Conservation (phyloP, 176 grass and related monocot genomes). For the Phoenix roebelenii region DNA sequence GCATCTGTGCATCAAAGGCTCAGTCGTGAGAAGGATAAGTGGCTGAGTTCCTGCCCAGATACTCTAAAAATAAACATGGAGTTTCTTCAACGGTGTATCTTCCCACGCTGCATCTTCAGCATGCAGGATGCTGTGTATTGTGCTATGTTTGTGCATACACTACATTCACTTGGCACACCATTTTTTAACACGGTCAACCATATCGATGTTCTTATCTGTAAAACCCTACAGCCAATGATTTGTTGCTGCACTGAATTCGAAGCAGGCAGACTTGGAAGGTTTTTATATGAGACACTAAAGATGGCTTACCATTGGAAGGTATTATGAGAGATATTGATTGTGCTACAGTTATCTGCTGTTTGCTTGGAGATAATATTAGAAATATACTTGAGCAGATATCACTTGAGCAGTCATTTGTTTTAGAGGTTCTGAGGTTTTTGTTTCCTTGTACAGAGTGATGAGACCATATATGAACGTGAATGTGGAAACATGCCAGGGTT, state of each 20-base stretch:
- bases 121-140: slow-evolving; percentile 89
- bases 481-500: slow-evolving; percentile 97
- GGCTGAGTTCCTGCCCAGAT: slow-evolving; percentile 82
- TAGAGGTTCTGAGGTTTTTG: slow-evolving; percentile 18
- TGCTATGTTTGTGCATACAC: slow-evolving; percentile 81
- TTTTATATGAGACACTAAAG: slow-evolving; percentile 90
- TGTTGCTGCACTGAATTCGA: slow-evolving; percentile 97
- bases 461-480: slow-evolving; percentile 94
- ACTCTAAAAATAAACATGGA: slow-evolving; percentile 94
- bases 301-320: slow-evolving; percentile 99
- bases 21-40: slow-evolving; percentile 77
- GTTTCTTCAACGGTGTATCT: slow-evolving; percentile 89
- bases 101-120: slow-evolving; percentile 78
- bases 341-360: not conserved
- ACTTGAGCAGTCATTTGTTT: slow-evolving; percentile 7
- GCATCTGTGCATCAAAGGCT: slow-evolving; percentile 74
- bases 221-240: slow-evolving; percentile 94
- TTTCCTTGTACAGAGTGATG: slow-evolving; percentile 61
- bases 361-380: no score
- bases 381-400: no score
- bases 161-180: slow-evolving; percentile 83
- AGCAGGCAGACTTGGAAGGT: slow-evolving; percentile 88
- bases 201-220: slow-evolving; percentile 94
- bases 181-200: slow-evolving; percentile 90
- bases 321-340: slow-evolving; percentile 14